These are phyloP conservation scores for Calonectria naviculata DNA, from an alignment of 2,329 filamentous ascomycete species.

Conservation along the genomic window DNA sequence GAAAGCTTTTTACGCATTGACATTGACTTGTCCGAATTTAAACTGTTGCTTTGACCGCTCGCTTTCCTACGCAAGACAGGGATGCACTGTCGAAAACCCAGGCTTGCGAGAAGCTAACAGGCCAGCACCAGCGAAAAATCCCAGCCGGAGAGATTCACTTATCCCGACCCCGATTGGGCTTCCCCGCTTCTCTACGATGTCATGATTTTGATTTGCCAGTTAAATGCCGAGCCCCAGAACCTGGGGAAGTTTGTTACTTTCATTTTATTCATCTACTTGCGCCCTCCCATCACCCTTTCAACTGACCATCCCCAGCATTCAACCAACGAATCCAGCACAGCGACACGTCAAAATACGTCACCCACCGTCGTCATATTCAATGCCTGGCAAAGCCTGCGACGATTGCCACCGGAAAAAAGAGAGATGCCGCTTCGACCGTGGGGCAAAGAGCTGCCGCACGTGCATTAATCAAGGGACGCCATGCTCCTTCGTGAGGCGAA, in stretches of 20 bases:
- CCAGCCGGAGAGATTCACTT: neutral
- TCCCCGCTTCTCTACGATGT: neutral
- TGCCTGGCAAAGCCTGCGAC: neutral
- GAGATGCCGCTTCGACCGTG: neutral
- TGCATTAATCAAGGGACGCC: neutral
- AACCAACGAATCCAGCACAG: neutral
- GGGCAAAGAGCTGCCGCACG: neutral
- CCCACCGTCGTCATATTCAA: neutral
- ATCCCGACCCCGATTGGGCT: neutral
- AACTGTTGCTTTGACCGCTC: neutral
- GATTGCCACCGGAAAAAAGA: slow-evolving; percentile 1
- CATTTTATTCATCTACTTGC: neutral
- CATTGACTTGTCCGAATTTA: neutral
- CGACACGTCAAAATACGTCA: neutral
- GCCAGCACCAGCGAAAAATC: no score
- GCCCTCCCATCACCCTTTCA: neutral
- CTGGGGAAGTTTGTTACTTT: neutral
- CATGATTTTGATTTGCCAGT: neutral
- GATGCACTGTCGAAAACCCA: neutral
- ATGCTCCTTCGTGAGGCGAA: neutral
- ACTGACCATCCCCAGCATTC: neutral
- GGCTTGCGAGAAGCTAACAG: neutral
- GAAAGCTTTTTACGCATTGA: neutral
- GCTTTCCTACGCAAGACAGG: neutral
- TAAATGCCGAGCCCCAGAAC: neutral